A percentile compares a stretch with the other conserved stretches of the same genome.
Conservation (phyloP, 345 rosid genomes). For the Citrus medica region DNA sequence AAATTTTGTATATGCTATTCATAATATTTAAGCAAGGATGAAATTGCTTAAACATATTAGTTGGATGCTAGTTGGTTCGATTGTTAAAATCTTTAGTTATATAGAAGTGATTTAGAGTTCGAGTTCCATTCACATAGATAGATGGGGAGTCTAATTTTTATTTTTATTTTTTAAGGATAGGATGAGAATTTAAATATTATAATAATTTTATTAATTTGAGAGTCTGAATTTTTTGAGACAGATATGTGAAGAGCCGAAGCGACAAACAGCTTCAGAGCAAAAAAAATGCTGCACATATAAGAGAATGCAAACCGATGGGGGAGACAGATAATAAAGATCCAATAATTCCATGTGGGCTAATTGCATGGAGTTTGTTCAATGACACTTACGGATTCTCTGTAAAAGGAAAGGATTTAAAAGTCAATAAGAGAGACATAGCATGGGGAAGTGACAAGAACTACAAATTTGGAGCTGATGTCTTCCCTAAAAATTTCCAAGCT, state of each 20-base stretch:
- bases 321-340: neutral
- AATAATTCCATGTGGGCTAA: conserved; percentile 54
- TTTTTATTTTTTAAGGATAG: neutral
- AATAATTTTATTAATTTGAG: no score
- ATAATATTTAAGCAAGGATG: no score
- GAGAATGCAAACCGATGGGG: conserved; percentile 37
- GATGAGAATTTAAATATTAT: no score
- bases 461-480: conserved; percentile 48
- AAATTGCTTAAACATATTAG: no score
- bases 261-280: conserved; percentile 42
- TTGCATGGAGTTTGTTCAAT: conserved; percentile 63
- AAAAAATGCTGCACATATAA: conserved; percentile 16
- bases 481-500: conserved; percentile 43
- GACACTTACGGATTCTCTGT: conserved; percentile 42
- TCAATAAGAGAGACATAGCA: conserved; percentile 44
- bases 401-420: conserved; percentile 14
- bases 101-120: neutral
- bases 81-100: no score
- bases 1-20: neutral
- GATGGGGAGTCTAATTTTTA: no score
- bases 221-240: conserved; percentile 10
- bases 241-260: conserved; percentile 59
- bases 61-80: neutral
- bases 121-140: neutral
- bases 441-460: conserved; percentile 44